phyloP scores from a whole-genome alignment of 371 early-diverging fungal genomes.

The Mortierella sp. region DNA sequence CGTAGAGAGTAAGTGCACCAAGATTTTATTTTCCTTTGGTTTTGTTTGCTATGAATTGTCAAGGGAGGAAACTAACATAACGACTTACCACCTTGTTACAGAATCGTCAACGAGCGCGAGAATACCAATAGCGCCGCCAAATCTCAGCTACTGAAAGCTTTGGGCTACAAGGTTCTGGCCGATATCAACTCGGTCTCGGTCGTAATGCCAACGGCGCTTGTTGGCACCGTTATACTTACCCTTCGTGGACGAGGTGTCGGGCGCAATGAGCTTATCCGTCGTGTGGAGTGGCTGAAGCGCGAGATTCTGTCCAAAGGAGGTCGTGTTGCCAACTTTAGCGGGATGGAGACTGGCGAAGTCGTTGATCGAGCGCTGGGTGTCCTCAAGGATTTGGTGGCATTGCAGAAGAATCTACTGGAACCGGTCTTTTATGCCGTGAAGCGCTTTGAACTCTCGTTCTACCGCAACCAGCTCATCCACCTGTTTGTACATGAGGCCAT shows the following conservation, averaged over 20 bases:
- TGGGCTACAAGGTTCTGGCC: constrained; percentile 67
- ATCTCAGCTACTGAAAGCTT: constrained; percentile 42
- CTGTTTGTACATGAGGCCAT: constrained; percentile 88
- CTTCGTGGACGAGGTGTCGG: constrained; percentile 89
- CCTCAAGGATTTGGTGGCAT: constrained; percentile 81
- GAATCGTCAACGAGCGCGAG: constrained; percentile 35
- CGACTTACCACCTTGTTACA: too few relatives aligned
- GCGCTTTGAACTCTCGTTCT: constrained; percentile 89
- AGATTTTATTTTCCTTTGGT: background rate
- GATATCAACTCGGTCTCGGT: constrained; percentile 78
- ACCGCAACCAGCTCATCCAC: constrained; percentile 89
- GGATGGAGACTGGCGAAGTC: constrained; percentile 71
- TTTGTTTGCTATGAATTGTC: background rate
- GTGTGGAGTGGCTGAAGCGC: constrained; percentile 82
- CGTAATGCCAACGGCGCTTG: constrained; percentile 89
- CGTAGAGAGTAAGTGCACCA: constrained; percentile 59
- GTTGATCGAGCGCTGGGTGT: constrained; percentile 75
- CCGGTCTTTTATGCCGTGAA: constrained; percentile 89
- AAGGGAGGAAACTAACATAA: background rate
- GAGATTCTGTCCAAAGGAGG: constrained; percentile 82
- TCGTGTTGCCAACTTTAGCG: constrained; percentile 85
- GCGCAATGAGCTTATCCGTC: constrained; percentile 82
- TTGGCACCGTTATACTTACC: constrained; percentile 86
- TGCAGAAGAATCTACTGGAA: constrained; percentile 82
- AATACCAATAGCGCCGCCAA: constrained; percentile 23